A percentile compares a stretch with the other conserved stretches of the same genome.
Evolutionary conservation across 352 stramenopile genomes (phyloP).

Genomic region (Phytopythium sindhum): DNA sequence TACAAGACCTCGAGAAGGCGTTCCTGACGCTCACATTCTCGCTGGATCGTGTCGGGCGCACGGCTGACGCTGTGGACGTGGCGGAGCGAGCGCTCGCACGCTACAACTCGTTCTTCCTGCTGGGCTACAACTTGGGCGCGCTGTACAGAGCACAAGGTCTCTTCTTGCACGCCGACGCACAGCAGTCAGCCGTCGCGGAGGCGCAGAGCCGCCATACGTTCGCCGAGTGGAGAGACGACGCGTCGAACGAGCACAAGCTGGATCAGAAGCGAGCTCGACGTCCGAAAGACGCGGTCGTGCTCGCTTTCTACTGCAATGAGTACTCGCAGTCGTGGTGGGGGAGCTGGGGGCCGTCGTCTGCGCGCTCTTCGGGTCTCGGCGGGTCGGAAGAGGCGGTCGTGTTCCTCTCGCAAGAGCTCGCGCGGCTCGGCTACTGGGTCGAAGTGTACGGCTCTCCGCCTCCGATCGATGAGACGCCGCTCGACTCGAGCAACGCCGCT

Average conservation of each 20-base stretch:
- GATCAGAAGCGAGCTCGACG: constrained; percentile 9
- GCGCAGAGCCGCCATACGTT: constrained; percentile 32
- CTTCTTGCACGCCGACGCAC: constrained; percentile 26
- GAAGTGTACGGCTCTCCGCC: constrained; percentile 83
- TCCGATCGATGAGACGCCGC: constrained; percentile 30
- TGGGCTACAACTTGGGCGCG: constrained; percentile 53
- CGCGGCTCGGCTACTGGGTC: constrained; percentile 78
- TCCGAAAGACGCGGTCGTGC: constrained; percentile 9
- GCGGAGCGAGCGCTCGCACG: constrained; percentile 18
- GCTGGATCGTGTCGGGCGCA: constrained; percentile 18
- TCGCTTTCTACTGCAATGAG: constrained; percentile 91
- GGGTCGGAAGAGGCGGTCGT: constrained; percentile 91
- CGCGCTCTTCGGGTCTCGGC: constrained; percentile 58
- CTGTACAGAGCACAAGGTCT: constrained; percentile 27
- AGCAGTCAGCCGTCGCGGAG: constrained; percentile 28
- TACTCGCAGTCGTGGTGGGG: constrained; percentile 90
- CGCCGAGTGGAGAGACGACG: constrained; percentile 20
- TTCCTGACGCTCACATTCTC: constrained; percentile 45
- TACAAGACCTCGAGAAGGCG: constrained; percentile 20
- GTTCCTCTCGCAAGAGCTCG: constrained; percentile 79
- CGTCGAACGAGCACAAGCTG: constrained; percentile 25
- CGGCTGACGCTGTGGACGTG: constrained; percentile 29
- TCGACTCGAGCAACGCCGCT: not conserved
- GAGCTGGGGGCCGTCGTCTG: constrained; percentile 79
- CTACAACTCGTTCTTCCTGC: constrained; percentile 33